Evolutionary conservation across 768 basidiomycete species (phyloP), one percentile per base, ranked within the genome.

Genomic region (Gyrodon lividus): DNA sequence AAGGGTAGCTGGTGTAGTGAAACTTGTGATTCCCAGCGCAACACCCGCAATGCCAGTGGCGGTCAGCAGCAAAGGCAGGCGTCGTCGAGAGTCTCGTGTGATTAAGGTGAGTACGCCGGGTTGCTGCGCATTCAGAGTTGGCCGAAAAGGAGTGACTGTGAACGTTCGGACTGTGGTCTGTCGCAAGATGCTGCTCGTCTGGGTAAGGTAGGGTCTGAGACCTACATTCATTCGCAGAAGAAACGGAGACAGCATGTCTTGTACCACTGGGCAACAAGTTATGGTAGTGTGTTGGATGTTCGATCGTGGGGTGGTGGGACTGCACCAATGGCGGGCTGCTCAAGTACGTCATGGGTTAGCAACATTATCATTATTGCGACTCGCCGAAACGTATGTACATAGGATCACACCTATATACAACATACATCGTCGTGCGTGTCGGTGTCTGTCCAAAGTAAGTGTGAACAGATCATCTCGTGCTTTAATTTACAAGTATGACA

Each of bases 1-100:
- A 19, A 82, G 67, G 28, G 63, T 61, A 16, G 50, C 12, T 4
- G 72, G 66, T 34, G 63, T 67, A 2, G 65, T 56, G 37, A 72
- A 65, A 28, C 68, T 57, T 4, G 74, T 69, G 23, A 80, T 56
- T 12, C 80, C 78, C 4, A 86, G 58, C 12, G 77, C 78, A 35
- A 75, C 55, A 24, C 76, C 72, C 22, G 71, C 69, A 19, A 79
- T 48, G 1, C 74, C 71, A 9, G 67, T 64, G 13, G 69, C 63
- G 37, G 58, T 59, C 30, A 70, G 23, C n/a, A 60, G 57, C 37
- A 51, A 51, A 31, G 56, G 62, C 43, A 59, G 50, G 35, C 45
- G 6, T 4, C 43, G 54, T 19, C 13, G 48, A 14, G 45, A 31
- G 23, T 50, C 46, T 46, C 58, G 59, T 42, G 51, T 50, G 17